A percentile compares a stretch with the other conserved stretches of the same genome.
Conservation (phyloP, 352 stramenopile genomes). For the Phytophthora cactorum region DNA sequence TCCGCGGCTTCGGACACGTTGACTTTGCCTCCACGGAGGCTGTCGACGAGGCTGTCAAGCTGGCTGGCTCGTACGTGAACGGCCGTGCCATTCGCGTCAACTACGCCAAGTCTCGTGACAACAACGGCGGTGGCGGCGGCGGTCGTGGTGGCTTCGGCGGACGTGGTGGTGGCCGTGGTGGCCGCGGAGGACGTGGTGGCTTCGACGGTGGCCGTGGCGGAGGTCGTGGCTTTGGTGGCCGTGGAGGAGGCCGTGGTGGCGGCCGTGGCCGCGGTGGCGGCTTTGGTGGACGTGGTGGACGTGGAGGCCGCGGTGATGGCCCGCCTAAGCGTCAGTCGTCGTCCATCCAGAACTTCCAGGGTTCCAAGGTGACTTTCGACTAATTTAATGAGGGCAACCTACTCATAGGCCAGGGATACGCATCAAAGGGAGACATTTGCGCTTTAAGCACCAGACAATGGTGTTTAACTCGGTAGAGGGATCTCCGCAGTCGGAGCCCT, state of each 20-base stretch:
- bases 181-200: slow-evolving; percentile 55
- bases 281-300: slow-evolving; percentile 27
- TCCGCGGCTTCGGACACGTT: slow-evolving; percentile 98
- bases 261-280: slow-evolving; percentile 64
- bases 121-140: slow-evolving; percentile 34
- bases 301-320: slow-evolving; percentile 72
- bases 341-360: slow-evolving; percentile 94
- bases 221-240: slow-evolving; percentile 50
- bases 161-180: slow-evolving; percentile 73
- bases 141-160: slow-evolving; percentile 53
- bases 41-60: slow-evolving; percentile 91
- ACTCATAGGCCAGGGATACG: slow-evolving; percentile 30
- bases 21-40: slow-evolving; percentile 96
- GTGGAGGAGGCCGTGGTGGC: slow-evolving; percentile 55
- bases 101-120: slow-evolving; percentile 89
- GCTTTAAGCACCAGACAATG: slow-evolving; percentile 22
- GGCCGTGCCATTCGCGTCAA: slow-evolving; percentile 95
- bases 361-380: slow-evolving; percentile 98
- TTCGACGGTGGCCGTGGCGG: slow-evolving; percentile 58
- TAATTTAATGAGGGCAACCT: slow-evolving; percentile 62
- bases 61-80: slow-evolving; percentile 93
- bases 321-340: slow-evolving; percentile 86
- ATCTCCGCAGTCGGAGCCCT: neutral
- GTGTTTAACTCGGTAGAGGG: slow-evolving; percentile 32
- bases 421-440: slow-evolving; percentile 25